A percentile compares a stretch with the other conserved stretches of the same genome.
Evolutionary conservation across 345 rosid species (phyloP).

Genomic region (Hevea brasiliensis): DNA sequence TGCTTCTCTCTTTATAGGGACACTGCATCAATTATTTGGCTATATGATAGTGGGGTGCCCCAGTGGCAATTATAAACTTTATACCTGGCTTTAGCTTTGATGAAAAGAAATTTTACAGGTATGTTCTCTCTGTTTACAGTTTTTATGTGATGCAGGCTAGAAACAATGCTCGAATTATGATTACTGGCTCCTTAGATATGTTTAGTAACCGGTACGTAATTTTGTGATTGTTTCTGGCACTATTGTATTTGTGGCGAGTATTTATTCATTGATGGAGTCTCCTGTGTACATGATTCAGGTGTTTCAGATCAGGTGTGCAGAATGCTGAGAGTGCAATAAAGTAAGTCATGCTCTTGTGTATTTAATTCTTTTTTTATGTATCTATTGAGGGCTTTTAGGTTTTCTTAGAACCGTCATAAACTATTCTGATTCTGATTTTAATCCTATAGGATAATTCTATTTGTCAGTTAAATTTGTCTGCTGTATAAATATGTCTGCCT

Average conservation of each 20-base stretch:
- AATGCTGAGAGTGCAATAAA: conserved; percentile 50
- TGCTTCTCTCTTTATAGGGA: not conserved
- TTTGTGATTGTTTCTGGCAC: conserved; percentile 14
- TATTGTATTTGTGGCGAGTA: not conserved
- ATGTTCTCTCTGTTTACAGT: not conserved
- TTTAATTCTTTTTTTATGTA: not conserved
- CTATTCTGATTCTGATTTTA: not conserved
- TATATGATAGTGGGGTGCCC: not conserved
- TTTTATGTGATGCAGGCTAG: conserved; percentile 52
- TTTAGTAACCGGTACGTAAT: conserved; percentile 50
- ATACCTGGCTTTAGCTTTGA: not conserved
- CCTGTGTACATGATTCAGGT: conserved; percentile 36
- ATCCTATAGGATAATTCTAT: not conserved
- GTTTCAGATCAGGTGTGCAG: conserved; percentile 55
- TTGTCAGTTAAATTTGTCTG: not conserved
- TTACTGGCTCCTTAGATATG: conserved; percentile 64
- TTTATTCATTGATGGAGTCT: conserved; percentile 15
- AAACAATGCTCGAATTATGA: conserved; percentile 73
- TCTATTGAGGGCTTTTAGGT: not conserved
- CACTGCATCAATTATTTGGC: not conserved
- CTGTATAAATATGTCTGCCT: not conserved
- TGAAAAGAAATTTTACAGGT: not conserved
- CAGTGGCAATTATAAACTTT: not conserved
- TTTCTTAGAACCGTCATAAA: not conserved
- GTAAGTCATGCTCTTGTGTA: conserved; percentile 33